Evolutionary conservation across 2,329 filamentous ascomycete genomes (phyloP).

Genomic region (Emmonsiellopsis sp.): DNA sequence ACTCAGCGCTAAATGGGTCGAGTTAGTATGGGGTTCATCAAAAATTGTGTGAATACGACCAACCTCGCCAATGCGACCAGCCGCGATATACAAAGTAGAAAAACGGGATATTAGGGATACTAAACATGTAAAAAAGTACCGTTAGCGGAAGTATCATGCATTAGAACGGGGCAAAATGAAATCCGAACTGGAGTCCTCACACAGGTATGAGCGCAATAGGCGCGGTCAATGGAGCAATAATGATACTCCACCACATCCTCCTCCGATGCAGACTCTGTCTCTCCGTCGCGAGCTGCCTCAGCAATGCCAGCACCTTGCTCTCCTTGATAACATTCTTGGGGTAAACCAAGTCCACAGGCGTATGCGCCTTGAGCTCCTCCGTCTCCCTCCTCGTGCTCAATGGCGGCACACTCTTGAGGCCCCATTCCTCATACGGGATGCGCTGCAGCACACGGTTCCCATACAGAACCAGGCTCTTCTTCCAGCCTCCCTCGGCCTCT

Average conservation of each 20-base stretch:
- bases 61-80: constrained; percentile 77
- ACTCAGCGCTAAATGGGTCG: constrained; percentile 49
- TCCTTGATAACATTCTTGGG: constrained; percentile 61
- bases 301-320: constrained; percentile 54
- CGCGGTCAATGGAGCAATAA: constrained; percentile 72
- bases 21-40: constrained; percentile 9
- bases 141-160: background rate
- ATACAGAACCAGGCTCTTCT: constrained; percentile 74
- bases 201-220: constrained; percentile 79
- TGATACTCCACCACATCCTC: constrained; percentile 69
- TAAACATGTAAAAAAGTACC: constrained; percentile 26
- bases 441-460: constrained; percentile 78
- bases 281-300: constrained; percentile 67
- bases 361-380: constrained; percentile 54
- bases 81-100: constrained; percentile 88
- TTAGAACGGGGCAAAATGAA: background rate
- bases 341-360: constrained; percentile 59
- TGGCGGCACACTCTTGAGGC: constrained; percentile 85
- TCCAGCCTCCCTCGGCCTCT: constrained; percentile 74
- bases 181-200: constrained; percentile 43
- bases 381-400: constrained; percentile 58
- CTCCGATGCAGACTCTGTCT: constrained; percentile 67
- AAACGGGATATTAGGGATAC: constrained; percentile 88
- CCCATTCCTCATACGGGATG: constrained; percentile 97
- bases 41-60: constrained; percentile 12